Evolutionary conservation across 305 asterid species (phyloP).

Genomic region (Fraxinus latifolia): DNA sequence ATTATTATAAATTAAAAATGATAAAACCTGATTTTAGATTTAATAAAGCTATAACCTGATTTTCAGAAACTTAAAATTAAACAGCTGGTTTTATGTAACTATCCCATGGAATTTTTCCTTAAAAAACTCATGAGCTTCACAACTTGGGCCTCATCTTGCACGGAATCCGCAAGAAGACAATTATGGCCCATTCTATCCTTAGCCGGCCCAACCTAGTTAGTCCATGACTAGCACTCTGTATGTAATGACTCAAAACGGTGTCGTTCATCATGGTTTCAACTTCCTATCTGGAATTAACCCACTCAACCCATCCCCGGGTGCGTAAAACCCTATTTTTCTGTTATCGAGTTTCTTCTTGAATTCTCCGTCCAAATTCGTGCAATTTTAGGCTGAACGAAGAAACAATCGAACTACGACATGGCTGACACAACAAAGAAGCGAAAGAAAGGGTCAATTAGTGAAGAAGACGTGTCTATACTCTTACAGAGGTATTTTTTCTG

Average conservation of each 20-base stretch:
- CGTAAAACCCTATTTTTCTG: background rate
- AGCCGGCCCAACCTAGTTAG: background rate
- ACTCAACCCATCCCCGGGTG: background rate
- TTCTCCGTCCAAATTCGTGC: background rate
- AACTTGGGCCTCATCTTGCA: background rate
- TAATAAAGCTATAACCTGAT: no score
- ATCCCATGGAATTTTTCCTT: no score
- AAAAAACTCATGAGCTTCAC: background rate
- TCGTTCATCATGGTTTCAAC: conserved; percentile 12
- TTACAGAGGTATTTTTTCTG: conserved; percentile 41
- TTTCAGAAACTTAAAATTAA: no score
- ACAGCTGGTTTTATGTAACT: no score
- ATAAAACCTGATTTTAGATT: no score
- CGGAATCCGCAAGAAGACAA: background rate
- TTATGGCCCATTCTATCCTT: background rate
- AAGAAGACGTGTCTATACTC: conserved; percentile 47
- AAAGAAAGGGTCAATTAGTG: conserved; percentile 47
- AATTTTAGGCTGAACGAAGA: conserved; percentile 9
- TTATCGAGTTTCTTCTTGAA: background rate
- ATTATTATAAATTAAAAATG: no score
- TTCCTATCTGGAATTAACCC: background rate
- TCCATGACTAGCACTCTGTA: background rate
- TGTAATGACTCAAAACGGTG: background rate
- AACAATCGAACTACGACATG: conserved; percentile 29
- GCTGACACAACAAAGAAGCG: conserved; percentile 51